Base-by-base conservation (phyloP, 305 asterid species). In the Fraxinus sp. region DNA sequence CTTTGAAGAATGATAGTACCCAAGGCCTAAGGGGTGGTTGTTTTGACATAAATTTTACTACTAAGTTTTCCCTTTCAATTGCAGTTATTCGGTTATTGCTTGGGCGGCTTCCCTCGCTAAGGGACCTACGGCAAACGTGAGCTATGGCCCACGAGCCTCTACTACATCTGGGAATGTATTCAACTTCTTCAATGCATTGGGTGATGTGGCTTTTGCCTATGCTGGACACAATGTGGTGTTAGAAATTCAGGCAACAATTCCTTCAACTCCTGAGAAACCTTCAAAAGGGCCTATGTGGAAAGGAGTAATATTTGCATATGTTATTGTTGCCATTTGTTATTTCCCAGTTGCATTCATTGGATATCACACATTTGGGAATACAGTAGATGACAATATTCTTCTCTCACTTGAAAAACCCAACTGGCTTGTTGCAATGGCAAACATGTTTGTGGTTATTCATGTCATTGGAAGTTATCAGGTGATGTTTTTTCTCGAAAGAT, bases 401-500 rank as follows among this genome's bases (percentile, higher is more conserved):
- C n/a, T 92, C 11, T 82, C 95, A 1, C 90, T 93, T 0, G 76
- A 89, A 36, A 93, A 89, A 80, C 97, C 97, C 0, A 5, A 3
- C 1, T 92, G 97, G 97, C 90, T 93, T 46, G 72, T 93, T 26
- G 91, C 93, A 0, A 0, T 85, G 13, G 97, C 97, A 18, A 92
- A 93, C 82, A 5, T 91, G 81, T 91, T 92, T 39, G 97, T 93
- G 72, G 91, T 93, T 2, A 32, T 93, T 6, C 97, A 93, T 82
- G 97, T 92, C 72, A 78, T 92, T 43, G 97, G 97, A 75, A 88
- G 97, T 78, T 93, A 93, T 55, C 98, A 93, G 92, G 97, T 91
- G 2, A 1, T 7, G 9, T 10, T 30, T 14, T 14, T 30, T 14
- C 16, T 70, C 0, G 4, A 7, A 35, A 57, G 0, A 76, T 41